Evolutionary conservation across 805 yeast genomes (phyloP).

Genomic region (Sugiyamaella lignohabitans): DNA sequence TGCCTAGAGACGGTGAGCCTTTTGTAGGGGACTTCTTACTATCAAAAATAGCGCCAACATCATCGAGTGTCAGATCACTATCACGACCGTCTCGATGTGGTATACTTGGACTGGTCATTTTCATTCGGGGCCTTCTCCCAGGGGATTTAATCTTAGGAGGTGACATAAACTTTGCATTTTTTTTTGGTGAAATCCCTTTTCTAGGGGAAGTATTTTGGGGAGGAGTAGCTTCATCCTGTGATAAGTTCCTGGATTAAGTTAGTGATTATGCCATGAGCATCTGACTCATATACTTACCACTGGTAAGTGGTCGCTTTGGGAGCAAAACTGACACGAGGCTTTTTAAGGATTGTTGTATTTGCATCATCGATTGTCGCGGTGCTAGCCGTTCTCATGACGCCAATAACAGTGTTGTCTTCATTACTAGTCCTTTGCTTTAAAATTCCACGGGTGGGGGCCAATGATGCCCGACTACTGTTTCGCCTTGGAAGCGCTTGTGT

Average conservation of each 20-base stretch:
- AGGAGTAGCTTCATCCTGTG: neutral
- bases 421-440: constrained; percentile 29
- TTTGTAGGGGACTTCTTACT: neutral
- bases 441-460: constrained; percentile 37
- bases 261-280: neutral
- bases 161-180: neutral
- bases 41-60: constrained; percentile 1
- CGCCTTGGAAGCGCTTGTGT: neutral
- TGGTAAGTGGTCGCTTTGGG: constrained; percentile 38
- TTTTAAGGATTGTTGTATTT: constrained; percentile 23
- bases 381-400: constrained; percentile 30
- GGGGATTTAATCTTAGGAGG: neutral
- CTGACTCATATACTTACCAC: constrained; percentile 2
- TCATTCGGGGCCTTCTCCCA: too few species aligned
- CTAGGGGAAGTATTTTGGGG: neutral
- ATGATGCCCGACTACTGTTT: constrained; percentile 26
- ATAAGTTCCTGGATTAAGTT: neutral
- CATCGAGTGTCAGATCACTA: constrained; percentile 3
- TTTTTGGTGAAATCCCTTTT: neutral
- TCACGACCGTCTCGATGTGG: neutral
- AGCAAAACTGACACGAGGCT: constrained; percentile 68
- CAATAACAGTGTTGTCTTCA: constrained; percentile 32
- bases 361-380: constrained; percentile 14
- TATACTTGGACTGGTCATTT: too few species aligned
- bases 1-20: neutral